Evolutionary conservation across 192 early-diverging fungal genomes (phyloP), one percentile per base, ranked within the genome.

Genomic region (Obelidium mucronatum): DNA sequence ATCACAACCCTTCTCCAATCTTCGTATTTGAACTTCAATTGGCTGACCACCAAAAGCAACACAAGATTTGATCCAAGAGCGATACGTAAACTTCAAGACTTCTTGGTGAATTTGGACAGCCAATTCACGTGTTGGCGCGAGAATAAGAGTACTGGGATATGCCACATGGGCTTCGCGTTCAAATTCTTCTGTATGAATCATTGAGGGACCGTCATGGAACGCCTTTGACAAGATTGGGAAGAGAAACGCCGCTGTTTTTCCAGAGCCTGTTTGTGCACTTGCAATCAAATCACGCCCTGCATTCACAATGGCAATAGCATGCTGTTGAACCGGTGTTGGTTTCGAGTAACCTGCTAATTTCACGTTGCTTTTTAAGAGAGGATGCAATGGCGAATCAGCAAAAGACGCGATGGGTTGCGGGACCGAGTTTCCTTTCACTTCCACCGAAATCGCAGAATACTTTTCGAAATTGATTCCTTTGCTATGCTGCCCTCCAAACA

Each of bases 41-140:
- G 73, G 73, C 60, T 60, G 60, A 0, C 73, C 73, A 24, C 73
- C 73, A 79, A 96, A 94, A 5, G 90, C 82, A 84, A 96, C 96
- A 90, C 94, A 90, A 75, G 96, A 93, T 92, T 95, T 94, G 36
- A 95, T 93, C 84, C 94, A 93, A 6, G 95, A 90, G 67, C 95
- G 89, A 5, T 93, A 93, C 11, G 90, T 89, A 56, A 91, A 94
- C 73, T 91, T 86, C 52, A 94, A 95, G 26, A 94, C 92, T 22
- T 93, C 90, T 80, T 96, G 92, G 44, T 89, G 82, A 67, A 97
- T 97, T 78, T 97, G 96, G 67, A 92, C 91, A 31, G 95, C 96
- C 77, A 97, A 87, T 81, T 97, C 96, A 75, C 95, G 88, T 0
- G 96, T 97, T 15, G 96, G 96, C 28, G 96, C 95, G 89, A 97